Evolutionary conservation across 2,329 filamentous ascomycete species (phyloP).

Genomic region (Macroventuria anomochaeta): DNA sequence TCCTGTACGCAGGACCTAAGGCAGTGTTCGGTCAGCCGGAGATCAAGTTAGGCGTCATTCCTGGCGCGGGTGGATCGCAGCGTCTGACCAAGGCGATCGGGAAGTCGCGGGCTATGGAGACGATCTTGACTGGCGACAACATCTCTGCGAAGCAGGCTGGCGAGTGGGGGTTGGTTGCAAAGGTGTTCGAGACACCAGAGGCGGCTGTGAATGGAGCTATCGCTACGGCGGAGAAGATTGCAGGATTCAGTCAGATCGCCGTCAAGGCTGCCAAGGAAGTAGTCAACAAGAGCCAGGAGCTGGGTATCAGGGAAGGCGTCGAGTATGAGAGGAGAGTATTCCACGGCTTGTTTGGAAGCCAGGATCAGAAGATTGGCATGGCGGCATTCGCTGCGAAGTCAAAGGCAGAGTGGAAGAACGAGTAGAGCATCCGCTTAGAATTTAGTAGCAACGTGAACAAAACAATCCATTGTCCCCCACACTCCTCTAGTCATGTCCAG

Average conservation of each 20-base stretch:
- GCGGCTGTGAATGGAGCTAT: slow-evolving; percentile 81
- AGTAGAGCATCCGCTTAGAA: slow-evolving; percentile 55
- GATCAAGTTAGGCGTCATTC: slow-evolving; percentile 92
- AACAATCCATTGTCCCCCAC: neutral
- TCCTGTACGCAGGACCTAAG: slow-evolving; percentile 83
- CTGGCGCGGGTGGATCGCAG: slow-evolving; percentile 91
- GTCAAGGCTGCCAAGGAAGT: slow-evolving; percentile 93
- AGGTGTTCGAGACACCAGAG: slow-evolving; percentile 79
- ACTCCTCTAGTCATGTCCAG: neutral
- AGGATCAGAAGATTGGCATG: slow-evolving; percentile 97
- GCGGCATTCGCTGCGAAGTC: slow-evolving; percentile 94
- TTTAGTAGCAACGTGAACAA: neutral
- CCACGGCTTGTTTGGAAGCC: slow-evolving; percentile 89
- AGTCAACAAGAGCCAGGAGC: slow-evolving; percentile 98
- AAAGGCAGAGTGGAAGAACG: slow-evolving; percentile 88
- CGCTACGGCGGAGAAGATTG: slow-evolving; percentile 87
- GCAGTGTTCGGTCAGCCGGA: slow-evolving; percentile 97
- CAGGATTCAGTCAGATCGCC: slow-evolving; percentile 83
- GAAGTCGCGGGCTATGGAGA: slow-evolving; percentile 55
- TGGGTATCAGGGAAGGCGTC: slow-evolving; percentile 84
- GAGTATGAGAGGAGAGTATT: slow-evolving; percentile 95
- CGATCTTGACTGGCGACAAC: slow-evolving; percentile 61
- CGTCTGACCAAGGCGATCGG: slow-evolving; percentile 74
- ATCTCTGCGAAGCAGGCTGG: slow-evolving; percentile 86
- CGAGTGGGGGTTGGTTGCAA: slow-evolving; percentile 88